These are phyloP conservation scores for Hevea brasiliensis DNA, from an alignment of 345 rosid species.

Conservation along the genomic window DNA sequence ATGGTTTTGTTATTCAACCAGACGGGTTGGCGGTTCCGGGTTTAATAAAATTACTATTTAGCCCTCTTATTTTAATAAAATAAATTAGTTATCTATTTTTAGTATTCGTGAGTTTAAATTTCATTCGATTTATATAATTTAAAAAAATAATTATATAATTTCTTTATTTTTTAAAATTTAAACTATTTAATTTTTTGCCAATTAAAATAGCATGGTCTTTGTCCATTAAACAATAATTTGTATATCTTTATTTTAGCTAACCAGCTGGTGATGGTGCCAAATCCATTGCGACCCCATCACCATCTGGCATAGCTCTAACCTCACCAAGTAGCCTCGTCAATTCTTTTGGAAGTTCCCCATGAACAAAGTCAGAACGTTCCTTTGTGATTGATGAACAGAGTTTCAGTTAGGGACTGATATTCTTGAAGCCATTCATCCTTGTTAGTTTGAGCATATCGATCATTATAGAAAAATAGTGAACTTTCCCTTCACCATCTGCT, in stretches of 20 bases:
- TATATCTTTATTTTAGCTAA: not conserved
- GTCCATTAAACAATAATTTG: too few species aligned
- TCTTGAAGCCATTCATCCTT: conserved; percentile 55
- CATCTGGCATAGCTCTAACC: conserved; percentile 52
- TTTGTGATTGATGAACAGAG: conserved; percentile 58
- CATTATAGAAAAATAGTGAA: conserved; percentile 41
- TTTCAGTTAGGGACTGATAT: conserved; percentile 61
- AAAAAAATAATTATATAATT: too few species aligned
- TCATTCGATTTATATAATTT: too few species aligned
- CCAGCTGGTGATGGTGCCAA: not conserved
- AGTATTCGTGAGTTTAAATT: too few species aligned
- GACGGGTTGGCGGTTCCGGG: too few species aligned
- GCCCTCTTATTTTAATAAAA: too few species aligned
- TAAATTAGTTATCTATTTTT: too few species aligned
- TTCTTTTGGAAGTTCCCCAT: conserved; percentile 47
- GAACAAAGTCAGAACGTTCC: conserved; percentile 55
- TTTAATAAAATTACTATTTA: too few species aligned
- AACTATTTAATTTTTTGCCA: too few species aligned
- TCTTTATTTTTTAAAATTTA: too few species aligned
- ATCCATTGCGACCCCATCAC: not conserved
- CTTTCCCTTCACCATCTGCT: conserved; percentile 69
- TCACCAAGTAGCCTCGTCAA: conserved; percentile 43
- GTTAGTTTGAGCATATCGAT: conserved; percentile 42
- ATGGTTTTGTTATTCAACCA: too few species aligned
- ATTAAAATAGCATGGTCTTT: too few species aligned